A percentile compares a stretch with the other conserved stretches of the same genome.
Evolutionary conservation across 2,329 filamentous ascomycete species (phyloP).

Genomic region (Penicillium nordicum): DNA sequence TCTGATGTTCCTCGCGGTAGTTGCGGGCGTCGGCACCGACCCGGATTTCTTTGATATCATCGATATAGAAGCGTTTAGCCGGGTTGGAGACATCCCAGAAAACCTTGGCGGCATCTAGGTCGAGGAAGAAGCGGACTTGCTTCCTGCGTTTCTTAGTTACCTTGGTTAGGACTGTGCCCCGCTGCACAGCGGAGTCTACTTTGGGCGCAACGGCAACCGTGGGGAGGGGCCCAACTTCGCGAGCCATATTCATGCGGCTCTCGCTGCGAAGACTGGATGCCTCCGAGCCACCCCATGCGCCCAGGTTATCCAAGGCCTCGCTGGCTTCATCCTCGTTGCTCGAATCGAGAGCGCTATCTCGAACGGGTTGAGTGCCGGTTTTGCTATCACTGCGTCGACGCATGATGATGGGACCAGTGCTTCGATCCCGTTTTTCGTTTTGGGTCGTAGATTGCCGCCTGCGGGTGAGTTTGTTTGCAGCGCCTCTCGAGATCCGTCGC

Average conservation of each 20-base stretch:
- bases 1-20: conserved; percentile 78
- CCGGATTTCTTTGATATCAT: conserved; percentile 90
- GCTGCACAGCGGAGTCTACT: conserved; percentile 71
- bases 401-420: conserved; percentile 83
- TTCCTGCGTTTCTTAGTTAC: conserved; percentile 78
- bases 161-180: conserved; percentile 75
- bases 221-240: conserved; percentile 29
- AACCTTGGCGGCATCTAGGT: conserved; percentile 80
- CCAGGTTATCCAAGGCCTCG: conserved; percentile 45
- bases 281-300: conserved; percentile 43
- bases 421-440: conserved; percentile 76
- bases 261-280: conserved; percentile 40
- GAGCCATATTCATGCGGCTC: conserved; percentile 31
- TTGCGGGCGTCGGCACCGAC: conserved; percentile 79
- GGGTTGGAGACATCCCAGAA: conserved; percentile 78
- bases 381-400: conserved; percentile 87
- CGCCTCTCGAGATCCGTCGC: conserved; percentile 77
- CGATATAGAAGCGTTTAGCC: conserved; percentile 84
- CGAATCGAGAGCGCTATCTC: conserved; percentile 43
- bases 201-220: conserved; percentile 56
- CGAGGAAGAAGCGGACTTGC: conserved; percentile 71
- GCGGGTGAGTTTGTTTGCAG: conserved; percentile 64
- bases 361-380: conserved; percentile 59
- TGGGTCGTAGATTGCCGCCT: conserved; percentile 75
- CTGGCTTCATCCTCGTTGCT: conserved; percentile 41